Evolutionary conservation across 2,329 filamentous ascomycete species (phyloP), one percentile per base, ranked within the genome.

Genomic region (Fusarium sp.): DNA sequence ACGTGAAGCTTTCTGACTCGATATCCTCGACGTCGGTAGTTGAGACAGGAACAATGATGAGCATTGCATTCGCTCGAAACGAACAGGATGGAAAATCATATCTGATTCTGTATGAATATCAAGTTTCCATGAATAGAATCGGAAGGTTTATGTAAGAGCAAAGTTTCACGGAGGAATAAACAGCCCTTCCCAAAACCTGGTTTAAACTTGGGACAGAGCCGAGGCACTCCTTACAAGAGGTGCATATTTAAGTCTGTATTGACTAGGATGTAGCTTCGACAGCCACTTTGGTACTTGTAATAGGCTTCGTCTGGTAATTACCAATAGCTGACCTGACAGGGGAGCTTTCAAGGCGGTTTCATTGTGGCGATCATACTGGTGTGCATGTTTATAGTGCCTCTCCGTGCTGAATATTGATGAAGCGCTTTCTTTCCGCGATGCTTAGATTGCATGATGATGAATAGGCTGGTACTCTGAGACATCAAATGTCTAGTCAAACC

Each of bases 321-420:
- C 28, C 34, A 65, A 25, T 62, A 37, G 64, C 31, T 43, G 65
- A 62, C 37, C 31, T 69, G 14, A n/a, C 23, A 52, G 49, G 48
- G 43, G 43, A 44, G 50, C 28, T 48, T 64, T 41, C 53, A 60
- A 31, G 55, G 49, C 54, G 51, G 53, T 53, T 61, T 55, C 51
- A 69, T 61, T 65, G 65, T 62, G 66, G 65, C 51, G 66, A 69
- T 69, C 60, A 52, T 62, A 52, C 54, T 65, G 30, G 46, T 64
- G 52, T 57, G 39, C 44, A 48, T 65, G 60, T 49, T 65, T 60
- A 53, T 60, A 42, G 62, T 48, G 18, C 25, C 46, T 45, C 23
- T 26, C 14, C 19, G 19, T 50, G 6, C 18, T n/a, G 13, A 23
- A 31, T 8, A 28, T 19, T 58, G 53, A 50, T 63, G 59, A 61